Base-by-base conservation (phyloP, 257 asterid species). In the Solanum appendiculatum region DNA sequence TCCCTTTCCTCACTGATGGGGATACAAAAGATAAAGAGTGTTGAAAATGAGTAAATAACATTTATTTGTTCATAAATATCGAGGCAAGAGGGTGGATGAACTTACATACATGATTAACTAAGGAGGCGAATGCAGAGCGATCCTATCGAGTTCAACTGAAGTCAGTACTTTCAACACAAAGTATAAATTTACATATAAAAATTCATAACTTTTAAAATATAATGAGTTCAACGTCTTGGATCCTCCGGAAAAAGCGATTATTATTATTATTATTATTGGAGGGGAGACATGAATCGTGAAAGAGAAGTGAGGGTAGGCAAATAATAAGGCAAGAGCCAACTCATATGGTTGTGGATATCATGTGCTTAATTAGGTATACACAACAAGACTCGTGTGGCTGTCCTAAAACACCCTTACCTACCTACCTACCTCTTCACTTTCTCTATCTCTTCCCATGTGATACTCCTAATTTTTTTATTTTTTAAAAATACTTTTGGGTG, bases 281-380 rank as follows among this genome's bases (percentile, higher is more conserved):
- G 66, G 46, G 64, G 85, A 80, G 85, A 80, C 85, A 80, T 29
- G 66, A 44, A 80, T 80, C 42, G 66, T 46, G 85, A 80, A 18
- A 81, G 86, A 63, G 63, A 73, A 46, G 86, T 75, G 83, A 83
- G 86, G 88, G 84, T 90, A 90, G 88, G 94, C 94, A 89, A 88
- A 90, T 87, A 92, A 88, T 85, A 88, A 89, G 90, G 91, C 89
- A 94, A 89, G 89, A 86, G 91, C 92, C 95, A 92, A 92, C 93
- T 92, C 93, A 91, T 80, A 82, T 9, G 90, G 89, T 87, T 84
- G 92, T 93, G 96, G 91, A 88, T 33, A 75, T 90, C 97, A 93
- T 93, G 95, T 95, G 98, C 92, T 91, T 92, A 80, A 46, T 80
- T 80, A 92, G 98, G 98, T 93, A 91, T 33, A 74, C 84, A 92